A percentile compares a stretch with the other conserved stretches of the same genome.
Conservation (phyloP, 306 rosid species). For the Corylus heterophylla region DNA sequence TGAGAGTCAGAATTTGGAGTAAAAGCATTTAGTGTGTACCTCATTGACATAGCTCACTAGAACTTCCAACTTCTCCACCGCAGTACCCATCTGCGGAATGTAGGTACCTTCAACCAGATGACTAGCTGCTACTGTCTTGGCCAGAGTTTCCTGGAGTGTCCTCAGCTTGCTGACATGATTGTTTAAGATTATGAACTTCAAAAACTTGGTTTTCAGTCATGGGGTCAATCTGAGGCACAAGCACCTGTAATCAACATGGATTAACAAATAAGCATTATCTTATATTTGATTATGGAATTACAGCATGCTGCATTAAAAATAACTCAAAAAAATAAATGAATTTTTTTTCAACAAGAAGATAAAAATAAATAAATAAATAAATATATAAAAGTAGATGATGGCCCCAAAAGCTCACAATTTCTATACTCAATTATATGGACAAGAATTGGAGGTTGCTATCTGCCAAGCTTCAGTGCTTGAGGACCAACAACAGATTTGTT, state of each 20-base stretch:
- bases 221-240: conserved; percentile 62
- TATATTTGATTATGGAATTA: not conserved
- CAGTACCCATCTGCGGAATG: conserved; percentile 53
- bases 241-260: conserved; percentile 54
- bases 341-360: too few species aligned
- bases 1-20: not conserved
- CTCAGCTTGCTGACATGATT: conserved; percentile 91
- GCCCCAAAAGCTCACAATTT: too few species aligned
- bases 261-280: conserved; percentile 14
- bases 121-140: conserved; percentile 58
- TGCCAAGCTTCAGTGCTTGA: not conserved
- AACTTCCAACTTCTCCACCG: conserved; percentile 76
- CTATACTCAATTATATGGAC: too few species aligned
- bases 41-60: conserved; percentile 70
- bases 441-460: not conserved
- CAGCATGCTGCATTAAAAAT: not conserved
- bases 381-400: too few species aligned
- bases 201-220: conserved; percentile 62
- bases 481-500: not conserved
- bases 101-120: conserved; percentile 49
- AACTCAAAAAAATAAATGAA: not conserved
- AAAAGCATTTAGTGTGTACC: conserved; percentile 41
- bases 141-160: conserved; percentile 76
- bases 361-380: too few species aligned
- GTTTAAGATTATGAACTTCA: conserved; percentile 56